A percentile compares a stretch with the other conserved stretches of the same genome.
These are phyloP conservation scores for Fraxinus floribunda DNA, from an alignment of 305 asterid species.

Conservation along the genomic window DNA sequence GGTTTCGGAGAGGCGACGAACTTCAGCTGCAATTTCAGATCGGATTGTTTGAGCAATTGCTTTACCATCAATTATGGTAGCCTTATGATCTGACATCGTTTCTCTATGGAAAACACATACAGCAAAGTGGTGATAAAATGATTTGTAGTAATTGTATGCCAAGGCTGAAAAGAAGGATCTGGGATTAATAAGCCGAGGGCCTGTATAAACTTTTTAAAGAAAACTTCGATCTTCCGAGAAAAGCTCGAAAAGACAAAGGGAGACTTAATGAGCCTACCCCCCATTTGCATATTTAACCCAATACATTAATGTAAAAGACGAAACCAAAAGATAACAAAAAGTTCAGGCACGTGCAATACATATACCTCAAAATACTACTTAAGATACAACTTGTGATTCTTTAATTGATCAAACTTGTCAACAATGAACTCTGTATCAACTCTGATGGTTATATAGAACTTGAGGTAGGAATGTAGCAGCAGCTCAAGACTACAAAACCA, in stretches of 20 bases:
- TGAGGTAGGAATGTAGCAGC: background rate
- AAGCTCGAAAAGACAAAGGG: background rate
- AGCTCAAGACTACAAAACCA: background rate
- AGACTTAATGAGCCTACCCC: background rate
- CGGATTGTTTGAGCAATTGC: slow-evolving; percentile 77
- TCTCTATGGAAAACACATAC: background rate
- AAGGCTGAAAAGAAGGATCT: background rate
- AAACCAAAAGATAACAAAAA: background rate
- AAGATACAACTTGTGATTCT: background rate
- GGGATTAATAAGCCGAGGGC: background rate
- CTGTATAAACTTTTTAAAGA: background rate
- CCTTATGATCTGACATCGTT: slow-evolving; percentile 55
- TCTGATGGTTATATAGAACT: background rate
- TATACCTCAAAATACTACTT: background rate
- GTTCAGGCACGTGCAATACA: background rate
- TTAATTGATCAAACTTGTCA: background rate
- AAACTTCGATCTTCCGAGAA: background rate
- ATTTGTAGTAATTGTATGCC: background rate
- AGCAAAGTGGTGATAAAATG: background rate
- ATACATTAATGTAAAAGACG: background rate
- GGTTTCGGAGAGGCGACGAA: slow-evolving; percentile 58
- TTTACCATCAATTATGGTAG: slow-evolving; percentile 81
- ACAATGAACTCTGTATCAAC: background rate
- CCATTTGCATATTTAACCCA: background rate
- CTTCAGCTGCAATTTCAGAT: slow-evolving; percentile 72